phyloP scores from a whole-genome alignment of 495 filamentous ascomycete species.

The Hypomontagnella monticulosa region DNA sequence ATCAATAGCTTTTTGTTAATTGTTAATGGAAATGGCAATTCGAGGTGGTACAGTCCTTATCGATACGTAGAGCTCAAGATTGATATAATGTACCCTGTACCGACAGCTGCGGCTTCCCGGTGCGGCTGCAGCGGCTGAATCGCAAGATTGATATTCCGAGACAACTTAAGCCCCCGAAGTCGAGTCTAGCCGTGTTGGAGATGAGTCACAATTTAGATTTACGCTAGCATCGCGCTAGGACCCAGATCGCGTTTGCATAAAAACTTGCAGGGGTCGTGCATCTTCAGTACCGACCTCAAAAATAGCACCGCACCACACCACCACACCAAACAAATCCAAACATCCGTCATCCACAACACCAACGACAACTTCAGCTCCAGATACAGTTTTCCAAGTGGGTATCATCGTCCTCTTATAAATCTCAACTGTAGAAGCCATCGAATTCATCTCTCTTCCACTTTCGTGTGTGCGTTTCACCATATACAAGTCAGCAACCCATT shows the following conservation, averaged over 20 bases:
- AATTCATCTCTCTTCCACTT: no score
- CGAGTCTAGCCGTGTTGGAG: background rate
- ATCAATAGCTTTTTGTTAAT: slow-evolving; percentile 1
- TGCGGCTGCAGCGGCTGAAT: slow-evolving; percentile 17
- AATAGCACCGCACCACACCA: background rate
- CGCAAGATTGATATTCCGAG: slow-evolving; percentile 19
- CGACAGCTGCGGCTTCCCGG: background rate
- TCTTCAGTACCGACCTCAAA: background rate
- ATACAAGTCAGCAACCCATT: no score
- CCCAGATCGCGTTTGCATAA: slow-evolving; percentile 35
- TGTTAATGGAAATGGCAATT: background rate
- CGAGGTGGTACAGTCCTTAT: no score
- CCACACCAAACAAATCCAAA: slow-evolving; percentile 4
- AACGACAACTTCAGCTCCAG: no score
- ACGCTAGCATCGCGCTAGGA: slow-evolving; percentile 28
- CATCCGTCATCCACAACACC: background rate
- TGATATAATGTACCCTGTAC: background rate
- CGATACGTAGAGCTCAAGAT: background rate
- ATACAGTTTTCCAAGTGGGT: no score
- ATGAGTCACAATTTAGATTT: slow-evolving; percentile 21
- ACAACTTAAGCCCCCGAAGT: no score
- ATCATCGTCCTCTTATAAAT: no score
- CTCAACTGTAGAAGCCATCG: no score
- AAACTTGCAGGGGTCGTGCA: slow-evolving; percentile 16
- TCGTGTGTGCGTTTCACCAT: no score